Evolutionary conservation across 78 protist genomes (phyloP), one percentile per base, ranked within the genome.

Genomic region (Dictyostelium capitatum): DNA sequence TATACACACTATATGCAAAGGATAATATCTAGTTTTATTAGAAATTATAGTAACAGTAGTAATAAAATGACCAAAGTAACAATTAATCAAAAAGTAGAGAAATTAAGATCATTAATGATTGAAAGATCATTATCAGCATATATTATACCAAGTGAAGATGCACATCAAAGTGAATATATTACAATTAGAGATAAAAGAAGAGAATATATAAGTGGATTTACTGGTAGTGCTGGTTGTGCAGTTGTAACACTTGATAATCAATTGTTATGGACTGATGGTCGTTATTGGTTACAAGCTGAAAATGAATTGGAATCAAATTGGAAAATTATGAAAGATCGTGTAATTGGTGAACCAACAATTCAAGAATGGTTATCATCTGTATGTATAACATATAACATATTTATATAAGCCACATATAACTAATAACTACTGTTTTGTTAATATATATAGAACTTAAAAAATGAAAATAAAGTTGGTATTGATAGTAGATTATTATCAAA

Each of bases 231-330:
- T 0, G 99, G 98, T 20, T 51, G 79, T 25, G 98, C 96, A 1
- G 74, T 98, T 15, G 93, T 98, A 17, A 95, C 97, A 2, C 14
- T 28, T 3, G 15, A 20, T 17, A 47, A 83, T 15, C 32, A 50
- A 15, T 48, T 89, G 23, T 56, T 98, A 37, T 98, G 99, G 99
- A 98, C 99, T 5, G 99, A 98, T 50, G 99, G 98, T 9, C 51
- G 98, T 9, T 97, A 97, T 82, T 97, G 80, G 83, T 20, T 91
- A 48, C 98, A 97, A 84, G 99, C 99, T 14, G 91, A 56, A 23
- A 28, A 90, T 67, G 96, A 97, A 81, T 67, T 98, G 19, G 90
- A 89, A 23, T 43, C 67, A 47, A 23, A 41, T 54, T 98, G 98
- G 98, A 65, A 32, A 48, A 91, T 98, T 17, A 97, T 96, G 99